phyloP scores from a whole-genome alignment of 2,329 filamentous ascomycete genomes.

The Colletotrichum sp. region DNA sequence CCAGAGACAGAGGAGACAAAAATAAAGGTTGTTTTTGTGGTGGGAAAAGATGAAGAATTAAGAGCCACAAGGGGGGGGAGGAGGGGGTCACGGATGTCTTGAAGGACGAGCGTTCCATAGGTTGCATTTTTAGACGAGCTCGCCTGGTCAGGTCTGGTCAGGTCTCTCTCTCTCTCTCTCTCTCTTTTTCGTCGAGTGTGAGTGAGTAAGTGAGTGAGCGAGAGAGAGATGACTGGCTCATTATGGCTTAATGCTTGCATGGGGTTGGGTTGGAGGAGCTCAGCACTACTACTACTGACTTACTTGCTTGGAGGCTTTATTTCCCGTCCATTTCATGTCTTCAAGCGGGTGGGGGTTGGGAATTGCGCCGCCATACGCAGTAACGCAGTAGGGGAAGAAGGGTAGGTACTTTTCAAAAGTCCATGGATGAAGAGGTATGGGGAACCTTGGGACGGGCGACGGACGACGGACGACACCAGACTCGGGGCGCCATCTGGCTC shows the following conservation, averaged over 20 bases:
- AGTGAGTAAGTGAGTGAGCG: background rate
- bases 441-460: background rate
- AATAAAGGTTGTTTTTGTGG: background rate
- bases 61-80: conserved; percentile 1
- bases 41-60: conserved; percentile 14
- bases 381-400: background rate
- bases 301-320: background rate
- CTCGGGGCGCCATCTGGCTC: background rate
- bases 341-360: conserved; percentile 7
- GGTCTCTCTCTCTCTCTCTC: background rate
- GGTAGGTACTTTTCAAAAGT: background rate
- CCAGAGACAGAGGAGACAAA: background rate
- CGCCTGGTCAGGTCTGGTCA: background rate
- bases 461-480: background rate
- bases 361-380: background rate
- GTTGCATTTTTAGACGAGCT: conserved; percentile 1
- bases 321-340: background rate
- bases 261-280: background rate
- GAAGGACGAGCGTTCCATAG: conserved; percentile 8
- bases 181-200: background rate
- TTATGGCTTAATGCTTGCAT: background rate
- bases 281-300: background rate
- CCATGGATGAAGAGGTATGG: background rate
- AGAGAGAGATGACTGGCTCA: background rate
- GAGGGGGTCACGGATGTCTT: conserved; percentile 8